phyloP scores from a whole-genome alignment of 2,329 filamentous ascomycete genomes.

The Alternaria metachromatica region DNA sequence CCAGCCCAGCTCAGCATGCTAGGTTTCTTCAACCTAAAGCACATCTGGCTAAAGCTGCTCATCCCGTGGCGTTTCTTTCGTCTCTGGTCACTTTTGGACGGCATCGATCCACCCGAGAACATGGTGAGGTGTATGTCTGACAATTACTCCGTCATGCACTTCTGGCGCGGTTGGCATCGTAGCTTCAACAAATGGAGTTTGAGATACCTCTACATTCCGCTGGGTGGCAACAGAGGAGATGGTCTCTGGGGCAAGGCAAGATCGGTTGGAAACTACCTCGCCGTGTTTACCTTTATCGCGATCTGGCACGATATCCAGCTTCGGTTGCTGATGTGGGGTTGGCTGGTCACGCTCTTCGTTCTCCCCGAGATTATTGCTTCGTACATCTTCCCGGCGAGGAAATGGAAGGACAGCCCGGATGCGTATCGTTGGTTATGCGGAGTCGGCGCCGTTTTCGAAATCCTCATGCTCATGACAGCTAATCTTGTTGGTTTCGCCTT shows the following conservation, averaged over 20 bases:
- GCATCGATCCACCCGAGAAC: conserved; percentile 94
- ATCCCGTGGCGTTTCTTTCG: conserved; percentile 99
- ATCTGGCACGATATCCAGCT: conserved; percentile 98
- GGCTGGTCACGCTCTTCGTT: conserved; percentile 94
- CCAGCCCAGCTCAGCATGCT: conserved; percentile 87
- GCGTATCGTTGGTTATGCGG: conserved; percentile 82
- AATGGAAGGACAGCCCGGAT: conserved; percentile 73
- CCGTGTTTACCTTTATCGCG: conserved; percentile 95
- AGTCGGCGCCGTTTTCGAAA: conserved; percentile 79
- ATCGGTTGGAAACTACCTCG: conserved; percentile 76
- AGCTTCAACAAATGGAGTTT: conserved; percentile 95
- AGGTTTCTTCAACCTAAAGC: conserved; percentile 93
- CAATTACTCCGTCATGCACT: conserved; percentile 88
- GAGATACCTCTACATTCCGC: conserved; percentile 90
- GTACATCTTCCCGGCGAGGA: conserved; percentile 73
- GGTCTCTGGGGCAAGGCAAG: conserved; percentile 56
- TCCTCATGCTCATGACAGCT: conserved; percentile 94
- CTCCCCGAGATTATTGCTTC: conserved; percentile 81
- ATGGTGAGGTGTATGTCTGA: conserved; percentile 97
- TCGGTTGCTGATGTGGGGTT: conserved; percentile 90
- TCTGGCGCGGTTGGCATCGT: conserved; percentile 97
- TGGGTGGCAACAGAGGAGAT: conserved; percentile 69
- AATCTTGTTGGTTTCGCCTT: conserved; percentile 96
- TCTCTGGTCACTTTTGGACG: conserved; percentile 90
- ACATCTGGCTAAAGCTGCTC: conserved; percentile 97